Evolutionary conservation across 2,329 filamentous ascomycete species (phyloP).

Genomic region (Aspergillus sclerotialis): DNA sequence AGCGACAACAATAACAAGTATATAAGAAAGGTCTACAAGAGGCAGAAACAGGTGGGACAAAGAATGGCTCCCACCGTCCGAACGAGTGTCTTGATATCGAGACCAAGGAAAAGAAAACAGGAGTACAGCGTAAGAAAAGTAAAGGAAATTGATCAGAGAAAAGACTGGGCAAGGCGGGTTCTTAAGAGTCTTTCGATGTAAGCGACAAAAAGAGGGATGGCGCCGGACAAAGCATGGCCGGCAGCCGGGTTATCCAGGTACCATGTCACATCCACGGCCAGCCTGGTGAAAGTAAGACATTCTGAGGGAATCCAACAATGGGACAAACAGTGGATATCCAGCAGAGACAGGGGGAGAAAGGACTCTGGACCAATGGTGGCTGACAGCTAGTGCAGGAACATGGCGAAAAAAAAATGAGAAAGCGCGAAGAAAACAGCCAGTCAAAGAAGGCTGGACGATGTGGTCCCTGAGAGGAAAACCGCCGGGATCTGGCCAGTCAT

Average conservation of each 20-base stretch:
- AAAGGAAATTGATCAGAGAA: conserved; percentile 15
- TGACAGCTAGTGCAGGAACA: conserved; percentile 17
- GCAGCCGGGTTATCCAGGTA: neutral
- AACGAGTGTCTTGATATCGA: conserved; percentile 34
- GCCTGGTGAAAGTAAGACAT: neutral
- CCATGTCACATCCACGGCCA: no score
- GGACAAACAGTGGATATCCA: no score
- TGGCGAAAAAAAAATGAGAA: neutral
- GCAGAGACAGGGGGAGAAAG: neutral
- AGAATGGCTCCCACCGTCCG: conserved; percentile 16
- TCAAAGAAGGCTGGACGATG: neutral
- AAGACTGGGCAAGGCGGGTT: conserved; percentile 5
- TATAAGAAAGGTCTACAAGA: conserved; percentile 2
- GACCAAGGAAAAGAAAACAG: conserved; percentile 21
- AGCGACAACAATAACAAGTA: conserved; percentile 10
- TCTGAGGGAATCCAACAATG: neutral
- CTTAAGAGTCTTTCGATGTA: neutral
- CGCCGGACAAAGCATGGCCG: neutral
- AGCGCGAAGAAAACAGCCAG: conserved; percentile 1
- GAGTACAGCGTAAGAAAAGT: conserved; percentile 10
- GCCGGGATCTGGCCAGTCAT: no score
- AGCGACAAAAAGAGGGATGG: neutral
- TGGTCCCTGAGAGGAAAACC: no score
- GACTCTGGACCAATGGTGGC: neutral
- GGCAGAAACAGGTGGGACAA: conserved; percentile 7